Evolutionary conservation across 148 eudicot genomes (phyloP).

Genomic region (Rhododendron kiyosumense): DNA sequence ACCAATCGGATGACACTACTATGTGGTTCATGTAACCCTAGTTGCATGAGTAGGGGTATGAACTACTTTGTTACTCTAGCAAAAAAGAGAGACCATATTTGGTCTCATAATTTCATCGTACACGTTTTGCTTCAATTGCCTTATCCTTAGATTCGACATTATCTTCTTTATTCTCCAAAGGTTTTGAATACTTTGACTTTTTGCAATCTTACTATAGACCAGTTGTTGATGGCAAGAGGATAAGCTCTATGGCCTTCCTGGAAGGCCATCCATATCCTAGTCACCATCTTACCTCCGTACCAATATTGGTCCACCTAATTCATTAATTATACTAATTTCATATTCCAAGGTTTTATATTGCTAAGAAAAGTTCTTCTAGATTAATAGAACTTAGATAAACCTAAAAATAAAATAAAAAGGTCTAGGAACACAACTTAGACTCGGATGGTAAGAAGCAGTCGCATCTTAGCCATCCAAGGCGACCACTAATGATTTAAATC

Average conservation of each 20-base stretch:
- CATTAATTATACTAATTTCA: neutral
- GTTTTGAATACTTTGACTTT: conserved; percentile 24
- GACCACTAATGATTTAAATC: neutral
- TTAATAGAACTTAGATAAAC: neutral
- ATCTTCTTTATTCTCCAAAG: conserved; percentile 14
- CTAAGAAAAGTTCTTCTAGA: neutral
- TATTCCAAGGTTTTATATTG: neutral
- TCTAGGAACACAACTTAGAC: neutral
- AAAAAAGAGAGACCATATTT: neutral
- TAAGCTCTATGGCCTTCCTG: conserved; percentile 13
- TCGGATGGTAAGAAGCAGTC: neutral
- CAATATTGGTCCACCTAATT: neutral
- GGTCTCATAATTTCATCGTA: too few species aligned
- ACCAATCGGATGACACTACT: too few species aligned
- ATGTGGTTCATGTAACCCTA: neutral
- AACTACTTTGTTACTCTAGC: neutral
- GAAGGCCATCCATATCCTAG: conserved; percentile 32
- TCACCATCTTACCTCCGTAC: conserved; percentile 16
- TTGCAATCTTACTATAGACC: conserved; percentile 1
- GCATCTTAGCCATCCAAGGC: neutral
- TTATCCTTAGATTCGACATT: conserved; percentile 33
- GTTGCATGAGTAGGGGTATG: neutral
- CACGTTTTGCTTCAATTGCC: conserved; percentile 5
- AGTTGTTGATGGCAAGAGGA: conserved; percentile 10
- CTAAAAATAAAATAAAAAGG: neutral